These are phyloP conservation scores for Avena eriantha DNA, from an alignment of 176 grass and related monocot species.

Conservation along the genomic window DNA sequence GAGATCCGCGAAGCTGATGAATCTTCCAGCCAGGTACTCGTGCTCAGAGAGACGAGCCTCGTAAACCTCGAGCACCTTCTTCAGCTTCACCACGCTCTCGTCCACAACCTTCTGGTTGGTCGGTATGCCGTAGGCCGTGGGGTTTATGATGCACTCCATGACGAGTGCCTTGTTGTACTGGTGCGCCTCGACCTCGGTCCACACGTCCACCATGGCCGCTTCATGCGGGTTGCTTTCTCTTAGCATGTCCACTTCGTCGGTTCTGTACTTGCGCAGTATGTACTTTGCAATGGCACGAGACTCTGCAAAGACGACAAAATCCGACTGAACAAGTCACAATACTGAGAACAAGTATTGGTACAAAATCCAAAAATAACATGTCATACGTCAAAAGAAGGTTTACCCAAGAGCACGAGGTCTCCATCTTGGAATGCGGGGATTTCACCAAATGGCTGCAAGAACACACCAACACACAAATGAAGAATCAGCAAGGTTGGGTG, in stretches of 20 bases:
- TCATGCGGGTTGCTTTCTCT: neutral
- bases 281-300: conserved; percentile 32
- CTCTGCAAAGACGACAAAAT: neutral
- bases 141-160: conserved; percentile 25
- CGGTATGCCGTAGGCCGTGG: neutral
- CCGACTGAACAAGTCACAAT: neutral
- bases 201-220: conserved; percentile 24
- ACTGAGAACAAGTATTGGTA: neutral
- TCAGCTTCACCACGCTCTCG: conserved; percentile 28
- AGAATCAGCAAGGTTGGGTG: neutral
- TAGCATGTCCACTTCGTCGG: neutral
- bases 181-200: conserved; percentile 45
- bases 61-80: conserved; percentile 25
- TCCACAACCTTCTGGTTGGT: conserved; percentile 23
- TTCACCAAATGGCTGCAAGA: conserved; percentile 42
- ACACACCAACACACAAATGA: neutral
- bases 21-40: conserved; percentile 24
- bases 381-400: neutral
- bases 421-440: conserved; percentile 55
- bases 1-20: conserved; percentile 37
- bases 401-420: conserved; percentile 23
- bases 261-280: conserved; percentile 32
- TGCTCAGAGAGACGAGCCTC: conserved; percentile 2
- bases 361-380: neutral
- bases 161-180: conserved; percentile 6